Conservation (phyloP, 176 grass and related monocot genomes). For the Rhynchospora tenuis region DNA sequence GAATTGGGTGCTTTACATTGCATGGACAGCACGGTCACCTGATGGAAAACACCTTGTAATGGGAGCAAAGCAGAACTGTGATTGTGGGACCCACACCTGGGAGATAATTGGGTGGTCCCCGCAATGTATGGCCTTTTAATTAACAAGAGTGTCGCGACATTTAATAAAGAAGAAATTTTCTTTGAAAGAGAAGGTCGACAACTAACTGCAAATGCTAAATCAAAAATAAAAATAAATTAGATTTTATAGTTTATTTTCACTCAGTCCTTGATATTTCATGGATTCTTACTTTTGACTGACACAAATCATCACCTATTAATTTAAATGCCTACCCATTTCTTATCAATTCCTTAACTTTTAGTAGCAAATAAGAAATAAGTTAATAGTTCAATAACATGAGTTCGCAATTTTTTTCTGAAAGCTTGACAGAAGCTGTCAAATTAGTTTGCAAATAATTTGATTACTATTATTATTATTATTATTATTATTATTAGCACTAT, state of each 20-base stretch:
- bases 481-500: too few relatives aligned
- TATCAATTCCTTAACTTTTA: background rate
- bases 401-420: too few relatives aligned
- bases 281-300: too few relatives aligned
- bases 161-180: background rate
- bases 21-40: conserved; percentile 93
- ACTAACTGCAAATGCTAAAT: background rate
- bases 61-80: conserved; percentile 93
- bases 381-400: background rate
- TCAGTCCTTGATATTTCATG: too few relatives aligned
- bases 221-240: background rate
- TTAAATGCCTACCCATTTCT: background rate
- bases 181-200: background rate
- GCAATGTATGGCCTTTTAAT: conserved; percentile 40
- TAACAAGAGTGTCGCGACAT: background rate
- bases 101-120: conserved; percentile 59
- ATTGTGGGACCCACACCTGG: conserved; percentile 88
- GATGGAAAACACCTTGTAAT: conserved; percentile 91
- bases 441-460: background rate
- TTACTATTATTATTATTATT: too few relatives aligned
- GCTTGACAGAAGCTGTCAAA: too few relatives aligned
- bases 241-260: background rate
- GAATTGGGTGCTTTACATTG: conserved; percentile 93
- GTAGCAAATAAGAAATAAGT: background rate
- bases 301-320: background rate